Evolutionary conservation across 2,329 filamentous ascomycete species (phyloP), one percentile per base, ranked within the genome.

Genomic region (Apiospora kogelbergensis): DNA sequence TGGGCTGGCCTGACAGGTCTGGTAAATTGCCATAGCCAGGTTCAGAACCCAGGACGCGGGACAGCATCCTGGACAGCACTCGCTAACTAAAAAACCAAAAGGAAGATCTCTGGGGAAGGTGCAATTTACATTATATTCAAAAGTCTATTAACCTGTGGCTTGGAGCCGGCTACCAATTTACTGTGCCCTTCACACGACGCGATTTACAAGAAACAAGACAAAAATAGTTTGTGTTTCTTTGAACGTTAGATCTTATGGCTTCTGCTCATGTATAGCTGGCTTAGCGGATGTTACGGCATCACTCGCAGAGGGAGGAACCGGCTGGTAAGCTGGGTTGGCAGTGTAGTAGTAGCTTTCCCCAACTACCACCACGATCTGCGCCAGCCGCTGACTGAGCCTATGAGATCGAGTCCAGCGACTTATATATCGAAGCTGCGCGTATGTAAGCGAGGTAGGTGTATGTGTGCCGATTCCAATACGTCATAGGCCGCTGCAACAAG

Each of bases 201-300:
- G n/a, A n/a, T n/a, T n/a, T n/a, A 10, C 9, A 40, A 11, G 37
- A 40, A 42, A 15, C 30, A 22, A n/a, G 37, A 60, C 53, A 60
- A 60, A 60, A 60, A 60, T 60, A 60, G 53, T 22, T 37, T 1
- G 11, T 45, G 42, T 60, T n/a, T 20, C 17, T 10, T n/a, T n/a
- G n/a, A n/a, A n/a, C 6, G 26, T 10, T 6, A 33, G 6, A 20
- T n/a, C n/a, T 57, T 11, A n/a, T 13, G 4, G 53, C 17, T 60
- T 30, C 30, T 60, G 53, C 53, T 37, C 53, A 37, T 60, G 53
- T 60, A 60, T 33, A 60, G 37, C 17, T n/a, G 53, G 9, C 9
- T n/a, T 60, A 60, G 53, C 53, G 53, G 53, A 60, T 60, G 53
- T 37, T 60, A 60, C 53, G 53, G 53, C 53, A 60, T 60, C 53